Conservation (phyloP, 106 monocot species). For the Dendrobium officinale region DNA sequence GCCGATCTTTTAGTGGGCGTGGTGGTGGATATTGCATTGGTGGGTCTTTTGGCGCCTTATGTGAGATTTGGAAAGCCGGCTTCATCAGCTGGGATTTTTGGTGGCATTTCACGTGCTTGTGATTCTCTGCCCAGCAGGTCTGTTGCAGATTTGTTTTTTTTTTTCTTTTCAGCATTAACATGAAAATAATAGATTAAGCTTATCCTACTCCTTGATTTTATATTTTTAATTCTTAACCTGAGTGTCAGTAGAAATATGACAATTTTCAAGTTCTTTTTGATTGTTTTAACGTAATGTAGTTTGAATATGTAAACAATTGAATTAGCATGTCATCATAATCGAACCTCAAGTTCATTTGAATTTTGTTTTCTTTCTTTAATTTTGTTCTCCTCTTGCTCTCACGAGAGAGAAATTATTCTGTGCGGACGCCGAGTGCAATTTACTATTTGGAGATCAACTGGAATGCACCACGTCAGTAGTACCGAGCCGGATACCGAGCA, state of each 20-base stretch:
- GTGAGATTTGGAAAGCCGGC: constrained; percentile 54
- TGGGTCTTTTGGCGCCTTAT: constrained; percentile 77
- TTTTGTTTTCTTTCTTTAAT: not conserved
- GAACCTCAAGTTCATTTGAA: not conserved
- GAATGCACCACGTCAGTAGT: no score
- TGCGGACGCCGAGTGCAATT: no score
- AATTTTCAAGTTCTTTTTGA: not conserved
- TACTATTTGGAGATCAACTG: no score
- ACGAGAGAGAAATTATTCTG: no score
- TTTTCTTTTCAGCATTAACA: not conserved
- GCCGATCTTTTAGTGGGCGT: constrained; percentile 79
- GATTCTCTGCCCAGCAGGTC: constrained; percentile 85
- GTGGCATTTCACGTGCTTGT: constrained; percentile 31
- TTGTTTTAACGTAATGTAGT: not conserved
- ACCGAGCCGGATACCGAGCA: no score
- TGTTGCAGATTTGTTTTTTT: not conserved
- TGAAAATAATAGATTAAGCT: no score
- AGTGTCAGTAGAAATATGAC: not conserved
- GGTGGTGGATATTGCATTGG: constrained; percentile 74
- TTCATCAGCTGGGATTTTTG: constrained; percentile 36
- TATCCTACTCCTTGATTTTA: no score
- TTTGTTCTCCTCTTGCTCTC: not conserved
- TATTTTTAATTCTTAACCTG: no score
- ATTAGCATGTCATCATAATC: not conserved
- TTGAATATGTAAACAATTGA: not conserved